Conservation (phyloP, 495 filamentous ascomycete genomes). For the Jackrogersella minutella region DNA sequence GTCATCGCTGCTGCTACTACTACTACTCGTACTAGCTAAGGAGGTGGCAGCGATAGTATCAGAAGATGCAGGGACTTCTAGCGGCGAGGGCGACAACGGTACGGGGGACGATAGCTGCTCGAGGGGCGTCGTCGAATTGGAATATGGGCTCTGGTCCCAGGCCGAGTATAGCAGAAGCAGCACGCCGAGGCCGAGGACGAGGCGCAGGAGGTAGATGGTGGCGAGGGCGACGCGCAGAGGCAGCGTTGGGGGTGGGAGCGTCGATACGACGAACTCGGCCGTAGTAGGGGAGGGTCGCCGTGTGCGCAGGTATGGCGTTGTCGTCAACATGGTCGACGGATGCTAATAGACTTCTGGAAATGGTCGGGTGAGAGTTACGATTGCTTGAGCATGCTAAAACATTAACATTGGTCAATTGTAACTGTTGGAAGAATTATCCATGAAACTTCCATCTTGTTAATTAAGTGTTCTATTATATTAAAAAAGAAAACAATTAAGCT, state of each 20-base stretch:
- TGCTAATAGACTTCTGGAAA: not conserved
- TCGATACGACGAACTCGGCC: conserved; percentile 86
- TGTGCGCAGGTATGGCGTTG: conserved; percentile 64
- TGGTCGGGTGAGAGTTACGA: not conserved
- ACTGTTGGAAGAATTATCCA: no score
- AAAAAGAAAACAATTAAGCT: no score
- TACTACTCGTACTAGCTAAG: not conserved
- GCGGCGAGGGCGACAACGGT: not conserved
- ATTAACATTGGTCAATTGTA: no score
- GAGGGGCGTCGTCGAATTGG: conserved; percentile 5
- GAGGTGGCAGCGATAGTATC: conserved; percentile 1
- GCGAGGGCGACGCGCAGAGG: conserved; percentile 63
- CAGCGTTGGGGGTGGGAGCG: conserved; percentile 65
- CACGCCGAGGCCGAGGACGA: conserved; percentile 44
- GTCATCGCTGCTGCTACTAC: not conserved
- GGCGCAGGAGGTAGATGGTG: conserved; percentile 58
- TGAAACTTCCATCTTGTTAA: no score
- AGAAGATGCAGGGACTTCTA: not conserved
- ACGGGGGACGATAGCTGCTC: not conserved
- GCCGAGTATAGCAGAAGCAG: conserved; percentile 49
- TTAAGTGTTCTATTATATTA: no score
- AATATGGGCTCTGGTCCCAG: conserved; percentile 40
- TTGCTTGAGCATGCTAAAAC: not conserved
- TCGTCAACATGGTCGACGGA: conserved; percentile 57
- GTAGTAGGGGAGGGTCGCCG: conserved; percentile 84